These are phyloP conservation scores for Albugo candida DNA, from an alignment of 352 stramenopile species.

Conservation along the genomic window DNA sequence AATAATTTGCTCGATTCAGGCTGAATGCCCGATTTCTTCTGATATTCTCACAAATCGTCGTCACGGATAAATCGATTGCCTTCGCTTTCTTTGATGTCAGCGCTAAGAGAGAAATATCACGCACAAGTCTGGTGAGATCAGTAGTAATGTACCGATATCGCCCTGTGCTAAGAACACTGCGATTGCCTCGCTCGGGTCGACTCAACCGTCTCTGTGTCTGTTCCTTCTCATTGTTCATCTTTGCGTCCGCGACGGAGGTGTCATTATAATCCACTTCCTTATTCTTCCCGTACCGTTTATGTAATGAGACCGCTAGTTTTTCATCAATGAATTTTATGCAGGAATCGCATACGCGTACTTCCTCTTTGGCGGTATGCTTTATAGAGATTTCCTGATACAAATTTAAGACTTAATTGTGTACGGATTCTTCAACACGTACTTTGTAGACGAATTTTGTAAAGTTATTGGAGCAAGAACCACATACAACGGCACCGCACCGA, in stretches of 20 bases:
- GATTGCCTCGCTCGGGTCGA: slow-evolving; percentile 15
- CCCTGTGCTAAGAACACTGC: slow-evolving; percentile 57
- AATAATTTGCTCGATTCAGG: too few relatives aligned
- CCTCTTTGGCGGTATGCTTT: slow-evolving; percentile 34
- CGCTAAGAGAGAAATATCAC: slow-evolving; percentile 14
- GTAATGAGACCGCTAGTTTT: slow-evolving; percentile 55
- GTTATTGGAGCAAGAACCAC: slow-evolving; percentile 51
- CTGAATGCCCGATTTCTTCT: too few relatives aligned
- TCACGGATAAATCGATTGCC: slow-evolving; percentile 78
- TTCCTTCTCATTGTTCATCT: background rate
- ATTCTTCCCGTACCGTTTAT: slow-evolving; percentile 41
- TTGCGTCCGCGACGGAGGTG: slow-evolving; percentile 1
- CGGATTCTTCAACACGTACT: slow-evolving; percentile 9
- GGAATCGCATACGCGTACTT: slow-evolving; percentile 55
- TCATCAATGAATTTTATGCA: slow-evolving; percentile 75
- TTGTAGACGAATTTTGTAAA: slow-evolving; percentile 77
- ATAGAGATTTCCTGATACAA: slow-evolving; percentile 32
- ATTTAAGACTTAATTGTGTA: background rate
- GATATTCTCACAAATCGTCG: slow-evolving; percentile 33
- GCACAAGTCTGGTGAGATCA: background rate
- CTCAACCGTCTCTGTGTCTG: background rate
- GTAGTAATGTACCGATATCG: slow-evolving; percentile 39
- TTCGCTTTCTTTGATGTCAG: slow-evolving; percentile 79
- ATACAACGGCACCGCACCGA: slow-evolving; percentile 67
- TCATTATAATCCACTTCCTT: background rate